Conservation (phyloP, 2,329 filamentous ascomycete genomes). For the Pseudogymnoascus sp. region DNA sequence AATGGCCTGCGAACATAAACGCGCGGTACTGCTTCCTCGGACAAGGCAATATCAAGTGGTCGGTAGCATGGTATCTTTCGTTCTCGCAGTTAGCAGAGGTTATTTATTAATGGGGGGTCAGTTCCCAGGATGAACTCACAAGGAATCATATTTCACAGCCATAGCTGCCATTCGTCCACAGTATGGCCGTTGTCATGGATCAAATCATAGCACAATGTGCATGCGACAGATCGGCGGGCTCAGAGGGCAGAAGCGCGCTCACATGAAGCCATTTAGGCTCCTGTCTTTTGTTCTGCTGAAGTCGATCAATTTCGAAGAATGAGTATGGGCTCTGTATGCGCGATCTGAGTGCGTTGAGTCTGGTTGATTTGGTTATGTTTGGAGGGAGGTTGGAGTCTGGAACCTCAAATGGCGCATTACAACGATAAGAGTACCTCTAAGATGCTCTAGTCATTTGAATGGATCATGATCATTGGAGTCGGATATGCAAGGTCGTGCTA, state of each 20-base stretch:
- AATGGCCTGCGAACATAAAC: conserved; percentile 63
- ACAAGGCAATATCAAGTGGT: conserved; percentile 52
- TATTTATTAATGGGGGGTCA: conserved; percentile 8
- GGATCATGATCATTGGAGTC: conserved; percentile 6
- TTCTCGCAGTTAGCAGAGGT: not conserved
- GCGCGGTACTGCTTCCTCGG: conserved; percentile 61
- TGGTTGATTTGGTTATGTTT: not conserved
- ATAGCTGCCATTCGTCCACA: conserved; percentile 13
- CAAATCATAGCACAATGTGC: conserved; percentile 8
- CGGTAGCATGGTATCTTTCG: conserved; percentile 57
- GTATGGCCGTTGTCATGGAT: conserved; percentile 8
- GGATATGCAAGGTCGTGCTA: conserved; percentile 5
- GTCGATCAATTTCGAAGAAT: not conserved
- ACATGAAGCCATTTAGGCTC: conserved; percentile 6
- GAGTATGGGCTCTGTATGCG: too few species aligned
- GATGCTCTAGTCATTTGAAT: conserved; percentile 7
- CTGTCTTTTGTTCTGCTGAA: conserved; percentile 3
- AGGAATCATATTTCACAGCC: conserved; percentile 12
- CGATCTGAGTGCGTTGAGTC: not conserved
- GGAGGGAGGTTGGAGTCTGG: not conserved
- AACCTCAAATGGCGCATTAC: conserved; percentile 5
- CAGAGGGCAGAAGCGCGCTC: conserved; percentile 1
- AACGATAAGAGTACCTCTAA: conserved; percentile 4
- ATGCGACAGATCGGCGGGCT: not conserved
- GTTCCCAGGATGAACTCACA: conserved; percentile 3